Evolutionary conservation across 202 grass and related monocot species (phyloP).

Genomic region (Setaria italica): DNA sequence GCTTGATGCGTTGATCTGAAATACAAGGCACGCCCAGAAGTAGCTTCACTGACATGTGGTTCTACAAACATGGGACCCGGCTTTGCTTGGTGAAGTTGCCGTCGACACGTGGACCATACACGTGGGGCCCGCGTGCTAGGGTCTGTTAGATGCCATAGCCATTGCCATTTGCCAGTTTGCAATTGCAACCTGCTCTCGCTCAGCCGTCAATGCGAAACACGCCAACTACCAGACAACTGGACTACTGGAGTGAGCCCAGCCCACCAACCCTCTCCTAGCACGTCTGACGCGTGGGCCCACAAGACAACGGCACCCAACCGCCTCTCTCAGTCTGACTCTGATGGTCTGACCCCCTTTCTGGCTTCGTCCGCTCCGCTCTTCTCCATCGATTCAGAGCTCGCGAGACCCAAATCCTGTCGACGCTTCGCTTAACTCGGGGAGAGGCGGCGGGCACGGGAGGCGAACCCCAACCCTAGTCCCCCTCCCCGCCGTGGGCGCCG

Average conservation of each 20-base stretch:
- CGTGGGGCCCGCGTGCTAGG: not conserved
- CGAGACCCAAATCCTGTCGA: not conserved
- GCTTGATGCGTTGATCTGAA: not conserved
- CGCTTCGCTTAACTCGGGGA: constrained; percentile 2
- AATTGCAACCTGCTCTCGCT: not conserved
- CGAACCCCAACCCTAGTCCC: not conserved
- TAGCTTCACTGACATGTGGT: not conserved
- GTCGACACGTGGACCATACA: not conserved
- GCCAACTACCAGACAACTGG: constrained; percentile 5
- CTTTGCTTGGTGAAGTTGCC: not conserved
- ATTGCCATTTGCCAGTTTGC: not conserved
- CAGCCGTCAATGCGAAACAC: not conserved
- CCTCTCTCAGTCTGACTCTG: too few relatives aligned
- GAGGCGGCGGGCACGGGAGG: constrained; percentile 17
- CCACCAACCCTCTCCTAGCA: not conserved
- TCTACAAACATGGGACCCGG: not conserved
- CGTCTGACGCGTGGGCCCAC: constrained; percentile 26
- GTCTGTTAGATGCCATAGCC: not conserved
- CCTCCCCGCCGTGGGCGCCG: not conserved
- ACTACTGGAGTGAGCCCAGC: not conserved
- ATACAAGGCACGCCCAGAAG: not conserved
- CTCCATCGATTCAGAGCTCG: not conserved
- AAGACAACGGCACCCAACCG: not conserved
- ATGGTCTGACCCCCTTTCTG: not conserved
- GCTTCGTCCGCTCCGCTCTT: not conserved